Evolutionary conservation across 176 grass and related monocot genomes (phyloP).

Genomic region (Pontederia paniculata): DNA sequence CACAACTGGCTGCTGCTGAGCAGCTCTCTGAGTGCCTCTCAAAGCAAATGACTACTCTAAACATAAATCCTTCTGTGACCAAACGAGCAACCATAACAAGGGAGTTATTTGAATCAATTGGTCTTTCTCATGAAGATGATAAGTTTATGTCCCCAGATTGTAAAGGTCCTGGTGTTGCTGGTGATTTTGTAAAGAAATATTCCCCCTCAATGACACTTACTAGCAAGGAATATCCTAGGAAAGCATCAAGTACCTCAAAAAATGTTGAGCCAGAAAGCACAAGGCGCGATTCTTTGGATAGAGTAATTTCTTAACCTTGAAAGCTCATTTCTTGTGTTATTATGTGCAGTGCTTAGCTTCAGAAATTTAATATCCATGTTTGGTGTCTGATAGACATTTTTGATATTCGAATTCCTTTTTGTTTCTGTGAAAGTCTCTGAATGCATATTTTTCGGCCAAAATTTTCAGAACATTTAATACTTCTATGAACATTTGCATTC

Average conservation of each 20-base stretch:
- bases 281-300: conserved; percentile 72
- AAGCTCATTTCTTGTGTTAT: too few species aligned
- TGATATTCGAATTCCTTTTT: too few species aligned
- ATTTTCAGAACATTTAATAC: too few species aligned
- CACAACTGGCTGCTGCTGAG: conserved; percentile 78
- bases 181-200: conserved; percentile 38
- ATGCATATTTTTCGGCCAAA: too few species aligned
- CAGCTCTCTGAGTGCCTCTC: conserved; percentile 76
- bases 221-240: conserved; percentile 25
- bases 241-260: conserved; percentile 33
- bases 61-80: conserved; percentile 53
- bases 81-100: conserved; percentile 37
- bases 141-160: conserved; percentile 31
- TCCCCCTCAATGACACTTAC: conserved; percentile 20
- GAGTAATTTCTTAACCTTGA: conserved; percentile 37
- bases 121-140: conserved; percentile 42
- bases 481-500: too few species aligned
- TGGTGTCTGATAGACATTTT: too few species aligned
- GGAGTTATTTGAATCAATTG: conserved; percentile 87
- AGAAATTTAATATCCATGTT: not conserved
- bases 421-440: too few species aligned
- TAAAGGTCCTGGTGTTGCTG: conserved; percentile 23
- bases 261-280: conserved; percentile 54
- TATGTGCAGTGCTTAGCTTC: not conserved
- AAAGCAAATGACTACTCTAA: conserved; percentile 69